These are phyloP conservation scores for Kalmanozyma brasiliensis DNA, from an alignment of 1,284 basidiomycete genomes.

Conservation along the genomic window DNA sequence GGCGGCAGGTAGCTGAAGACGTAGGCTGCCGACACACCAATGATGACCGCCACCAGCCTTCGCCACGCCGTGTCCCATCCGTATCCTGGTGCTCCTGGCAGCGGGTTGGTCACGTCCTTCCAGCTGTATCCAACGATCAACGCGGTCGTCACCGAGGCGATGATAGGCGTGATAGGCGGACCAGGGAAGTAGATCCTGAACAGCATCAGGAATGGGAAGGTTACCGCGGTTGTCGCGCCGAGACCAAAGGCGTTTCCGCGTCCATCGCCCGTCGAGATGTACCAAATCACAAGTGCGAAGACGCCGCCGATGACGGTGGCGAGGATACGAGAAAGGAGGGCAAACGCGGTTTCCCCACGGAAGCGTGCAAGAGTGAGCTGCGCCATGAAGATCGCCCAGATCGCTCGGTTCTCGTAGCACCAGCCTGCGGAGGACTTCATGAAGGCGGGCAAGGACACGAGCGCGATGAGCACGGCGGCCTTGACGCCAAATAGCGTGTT, in stretches of 20 bases:
- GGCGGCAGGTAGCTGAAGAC: conserved; percentile 68
- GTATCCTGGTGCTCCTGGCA: conserved; percentile 60
- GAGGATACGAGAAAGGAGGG: conserved; percentile 53
- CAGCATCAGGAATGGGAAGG: conserved; percentile 74
- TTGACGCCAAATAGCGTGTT: conserved; percentile 79
- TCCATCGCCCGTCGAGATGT: conserved; percentile 71
- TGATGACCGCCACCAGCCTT: conserved; percentile 67
- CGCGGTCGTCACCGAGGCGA: conserved; percentile 78
- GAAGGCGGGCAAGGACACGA: conserved; percentile 52
- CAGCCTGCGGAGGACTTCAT: conserved; percentile 54
- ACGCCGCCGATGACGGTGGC: conserved; percentile 70
- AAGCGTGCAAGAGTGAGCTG: conserved; percentile 61
- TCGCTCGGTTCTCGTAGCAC: conserved; percentile 60
- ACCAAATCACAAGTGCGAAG: conserved; percentile 79
- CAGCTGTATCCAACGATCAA: conserved; percentile 60
- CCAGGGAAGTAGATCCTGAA: conserved; percentile 79
- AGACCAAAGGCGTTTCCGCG: conserved; percentile 76
- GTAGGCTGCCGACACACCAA: conserved; percentile 64
- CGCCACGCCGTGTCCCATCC: conserved; percentile 71
- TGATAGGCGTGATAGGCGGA: conserved; percentile 77
- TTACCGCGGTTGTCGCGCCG: conserved; percentile 76
- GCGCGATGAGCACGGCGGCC: conserved; percentile 77
- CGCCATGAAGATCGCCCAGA: conserved; percentile 67
- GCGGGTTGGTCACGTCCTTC: conserved; percentile 56
- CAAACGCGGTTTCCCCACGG: conserved; percentile 62